Conservation (phyloP, 306 rosid genomes). For the Acmispon strigosus region DNA sequence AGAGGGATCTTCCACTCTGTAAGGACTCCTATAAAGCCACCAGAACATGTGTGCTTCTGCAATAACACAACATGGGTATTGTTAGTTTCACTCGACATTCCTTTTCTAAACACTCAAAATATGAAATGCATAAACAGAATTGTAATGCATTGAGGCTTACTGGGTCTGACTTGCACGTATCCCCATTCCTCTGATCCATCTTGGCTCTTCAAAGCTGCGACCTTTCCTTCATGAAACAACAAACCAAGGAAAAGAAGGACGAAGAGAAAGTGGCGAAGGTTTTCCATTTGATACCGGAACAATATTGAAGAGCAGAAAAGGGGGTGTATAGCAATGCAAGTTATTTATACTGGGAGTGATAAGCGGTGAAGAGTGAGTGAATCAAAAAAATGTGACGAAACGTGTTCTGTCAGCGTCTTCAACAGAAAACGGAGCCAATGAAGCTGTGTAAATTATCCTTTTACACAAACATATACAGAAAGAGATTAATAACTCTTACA, state of each 20-base stretch:
- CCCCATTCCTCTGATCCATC: conserved; percentile 94
- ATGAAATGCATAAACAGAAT: not conserved
- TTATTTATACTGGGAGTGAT: not conserved
- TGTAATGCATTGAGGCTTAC: conserved; percentile 40
- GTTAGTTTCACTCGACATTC: not conserved
- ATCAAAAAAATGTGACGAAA: not conserved
- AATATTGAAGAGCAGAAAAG: not conserved
- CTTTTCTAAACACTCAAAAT: not conserved
- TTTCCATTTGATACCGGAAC: conserved; percentile 57
- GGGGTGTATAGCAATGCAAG: not conserved
- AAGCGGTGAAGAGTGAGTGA: not conserved
- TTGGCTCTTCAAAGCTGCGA: conserved; percentile 16
- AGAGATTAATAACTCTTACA: no score
- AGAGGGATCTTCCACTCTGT: conserved; percentile 64
- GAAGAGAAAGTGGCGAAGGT: not conserved
- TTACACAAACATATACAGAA: no score
- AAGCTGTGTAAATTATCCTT: no score
- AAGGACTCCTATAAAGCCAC: conserved; percentile 89
- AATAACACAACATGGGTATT: not conserved
- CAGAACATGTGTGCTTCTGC: conserved; percentile 96
- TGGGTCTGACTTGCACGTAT: conserved; percentile 84
- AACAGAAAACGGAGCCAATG: conserved; percentile 9
- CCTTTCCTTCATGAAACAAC: conserved; percentile 30
- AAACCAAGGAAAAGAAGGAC: conserved; percentile 32
- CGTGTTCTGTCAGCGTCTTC: not conserved